Evolutionary conservation across 768 basidiomycete species (phyloP), one percentile per base, ranked within the genome.

Genomic region (Boletus sp.): DNA sequence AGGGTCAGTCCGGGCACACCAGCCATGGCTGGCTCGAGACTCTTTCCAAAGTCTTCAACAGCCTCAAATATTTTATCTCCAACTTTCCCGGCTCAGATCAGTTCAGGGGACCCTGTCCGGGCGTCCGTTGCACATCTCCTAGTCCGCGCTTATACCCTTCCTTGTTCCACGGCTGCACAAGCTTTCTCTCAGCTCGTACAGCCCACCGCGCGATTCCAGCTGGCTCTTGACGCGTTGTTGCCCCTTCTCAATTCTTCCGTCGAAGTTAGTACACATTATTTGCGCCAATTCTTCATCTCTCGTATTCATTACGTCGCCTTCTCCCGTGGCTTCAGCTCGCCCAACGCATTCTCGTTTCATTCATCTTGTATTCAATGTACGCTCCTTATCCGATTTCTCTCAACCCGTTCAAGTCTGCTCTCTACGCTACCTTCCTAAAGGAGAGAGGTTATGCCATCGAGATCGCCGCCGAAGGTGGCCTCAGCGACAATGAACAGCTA

Each of bases 201-300:
- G 67, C 84, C 84, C 21, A 83, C 81, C 47, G 79, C 85, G 72
- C 82, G 88, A 58, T 91, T 91, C 72, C 88, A 90, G 77, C 80
- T 90, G 71, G 88, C 88, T 65, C 81, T 91, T 62, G 88, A 91
- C 75, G 85, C 84, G 75, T 74, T 91, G 66, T 75, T 91, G 69
- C 88, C 88, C 14, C 74, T 88, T 62, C 79, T 90, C 63, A 85
- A 77, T 64, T 68, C 74, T 74, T 56, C 76, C 52, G 74, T 74
- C 55, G 82, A 87, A 74, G 85, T 88, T 47, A 65, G 81, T 71
- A 40, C 46, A 14, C 44, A 21, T 43, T 29, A 45, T 54, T 57
- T 39, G 54, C 50, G 47, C 53, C 32, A 61, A 47, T 54, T 33
- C 34, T 40, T 34, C 57, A 30, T 50, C 63, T 51, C 64, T 51